A percentile compares a stretch with the other conserved stretches of the same genome.
phyloP scores from a whole-genome alignment of 495 filamentous ascomycete species.

The Filosporella fistucella region DNA sequence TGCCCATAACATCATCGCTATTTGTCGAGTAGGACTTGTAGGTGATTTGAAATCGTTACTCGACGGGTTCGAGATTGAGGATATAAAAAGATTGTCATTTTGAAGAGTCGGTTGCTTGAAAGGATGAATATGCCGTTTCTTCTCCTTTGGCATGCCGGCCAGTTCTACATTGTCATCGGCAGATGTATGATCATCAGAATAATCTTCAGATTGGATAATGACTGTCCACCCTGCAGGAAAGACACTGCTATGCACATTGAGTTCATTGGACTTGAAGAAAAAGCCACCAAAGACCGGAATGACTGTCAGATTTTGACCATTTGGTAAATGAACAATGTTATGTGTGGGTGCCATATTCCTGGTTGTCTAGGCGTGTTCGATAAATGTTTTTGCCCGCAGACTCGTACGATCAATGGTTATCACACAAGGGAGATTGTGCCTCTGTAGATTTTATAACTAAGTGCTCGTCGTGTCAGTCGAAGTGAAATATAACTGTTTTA shows the following conservation, averaged over 20 bases:
- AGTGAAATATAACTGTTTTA: no score
- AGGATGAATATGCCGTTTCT: constrained; percentile 45
- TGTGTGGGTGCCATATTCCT: constrained; percentile 20
- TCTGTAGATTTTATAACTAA: no score
- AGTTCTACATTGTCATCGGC: constrained; percentile 23
- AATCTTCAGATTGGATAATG: constrained; percentile 68
- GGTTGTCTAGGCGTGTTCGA: neutral
- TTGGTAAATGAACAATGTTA: constrained; percentile 60
- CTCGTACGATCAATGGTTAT: no score
- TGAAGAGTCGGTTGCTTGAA: constrained; percentile 70
- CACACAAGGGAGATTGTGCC: no score
- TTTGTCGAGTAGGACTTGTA: constrained; percentile 74
- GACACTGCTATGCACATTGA: constrained; percentile 57
- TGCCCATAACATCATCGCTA: constrained; percentile 95
- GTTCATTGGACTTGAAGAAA: constrained; percentile 79
- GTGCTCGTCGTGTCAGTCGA: no score
- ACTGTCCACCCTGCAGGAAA: constrained; percentile 89
- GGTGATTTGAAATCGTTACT: constrained; percentile 73
- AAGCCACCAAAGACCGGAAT: constrained; percentile 82
- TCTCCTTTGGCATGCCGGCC: constrained; percentile 24
- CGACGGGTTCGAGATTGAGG: constrained; percentile 80
- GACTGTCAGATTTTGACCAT: constrained; percentile 78
- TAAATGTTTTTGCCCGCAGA: neutral
- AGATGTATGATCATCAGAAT: constrained; percentile 28
- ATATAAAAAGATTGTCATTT: constrained; percentile 82